phyloP scores from a whole-genome alignment of 352 stramenopile genomes.

The Globisporangium nagaii region DNA sequence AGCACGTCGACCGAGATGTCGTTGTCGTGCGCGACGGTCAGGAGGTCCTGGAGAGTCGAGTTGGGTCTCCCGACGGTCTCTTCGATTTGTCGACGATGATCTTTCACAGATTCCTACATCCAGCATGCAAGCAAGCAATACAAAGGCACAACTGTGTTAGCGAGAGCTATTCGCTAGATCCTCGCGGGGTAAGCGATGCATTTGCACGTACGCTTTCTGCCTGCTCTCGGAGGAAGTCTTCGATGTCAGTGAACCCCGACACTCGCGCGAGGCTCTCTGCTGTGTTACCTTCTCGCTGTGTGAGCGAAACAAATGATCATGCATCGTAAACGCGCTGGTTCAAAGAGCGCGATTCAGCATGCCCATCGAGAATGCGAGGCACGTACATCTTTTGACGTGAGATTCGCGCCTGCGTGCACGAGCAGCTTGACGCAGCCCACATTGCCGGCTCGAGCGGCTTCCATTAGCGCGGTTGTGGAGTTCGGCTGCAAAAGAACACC shows the following conservation, averaged over 20 bases:
- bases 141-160: too few relatives aligned
- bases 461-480: constrained; percentile 84
- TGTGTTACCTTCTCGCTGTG: constrained; percentile 67
- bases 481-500: constrained; percentile 41
- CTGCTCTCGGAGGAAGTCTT: constrained; percentile 75
- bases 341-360: not conserved
- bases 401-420: constrained; percentile 55
- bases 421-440: constrained; percentile 70
- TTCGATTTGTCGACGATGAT: constrained; percentile 80
- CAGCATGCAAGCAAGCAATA: not conserved
- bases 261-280: constrained; percentile 58
- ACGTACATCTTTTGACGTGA: constrained; percentile 75
- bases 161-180: not conserved
- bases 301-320: not conserved
- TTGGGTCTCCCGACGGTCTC: constrained; percentile 56
- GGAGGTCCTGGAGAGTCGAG: constrained; percentile 60
- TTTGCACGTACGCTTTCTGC: constrained; percentile 67
- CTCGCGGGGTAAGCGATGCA: not conserved
- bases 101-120: constrained; percentile 76
- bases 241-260: constrained; percentile 59
- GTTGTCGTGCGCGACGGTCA: constrained; percentile 57
- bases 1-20: constrained; percentile 71
- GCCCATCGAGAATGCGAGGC: not conserved
- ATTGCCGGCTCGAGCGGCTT: constrained; percentile 77
- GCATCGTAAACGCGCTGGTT: too few relatives aligned